Percentiles rank a stretch among this genome's conserved stretches.
These are phyloP conservation scores for Lichina pygmaea DNA, from an alignment of 495 filamentous ascomycete species.

Conservation along the genomic window DNA sequence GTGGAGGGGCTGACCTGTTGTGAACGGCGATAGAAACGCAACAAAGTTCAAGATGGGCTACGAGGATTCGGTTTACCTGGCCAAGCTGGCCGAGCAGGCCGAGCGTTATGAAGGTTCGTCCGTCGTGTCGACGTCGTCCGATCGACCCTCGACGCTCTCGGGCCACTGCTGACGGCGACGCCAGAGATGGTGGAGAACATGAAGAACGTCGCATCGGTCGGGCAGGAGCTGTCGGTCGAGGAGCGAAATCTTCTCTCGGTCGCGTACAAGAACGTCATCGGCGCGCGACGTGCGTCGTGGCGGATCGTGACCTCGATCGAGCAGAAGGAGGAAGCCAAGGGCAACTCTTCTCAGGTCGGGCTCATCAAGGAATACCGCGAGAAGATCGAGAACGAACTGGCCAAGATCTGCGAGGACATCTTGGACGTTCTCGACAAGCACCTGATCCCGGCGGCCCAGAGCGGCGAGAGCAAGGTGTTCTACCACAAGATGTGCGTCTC, in stretches of 20 bases:
- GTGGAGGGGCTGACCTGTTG: too few relatives aligned
- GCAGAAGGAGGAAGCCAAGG: conserved; percentile 99
- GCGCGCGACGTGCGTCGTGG: conserved; percentile 95
- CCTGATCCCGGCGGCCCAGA: conserved; percentile 87
- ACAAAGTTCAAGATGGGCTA: conserved; percentile 50
- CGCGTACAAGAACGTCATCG: conserved; percentile 99
- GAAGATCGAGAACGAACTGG: conserved; percentile 96
- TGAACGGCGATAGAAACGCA: conserved; percentile 4
- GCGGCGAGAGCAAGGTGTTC: conserved; percentile 97
- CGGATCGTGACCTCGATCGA: conserved; percentile 99
- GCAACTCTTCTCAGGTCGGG: conserved; percentile 74
- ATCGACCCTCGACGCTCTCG: neutral
- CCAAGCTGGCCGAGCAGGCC: conserved; percentile 99
- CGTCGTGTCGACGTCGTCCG: neutral
- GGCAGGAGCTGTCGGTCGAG: conserved; percentile 94
- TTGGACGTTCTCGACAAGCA: conserved; percentile 88
- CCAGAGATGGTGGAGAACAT: conserved; percentile 99
- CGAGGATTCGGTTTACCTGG: conserved; percentile 98
- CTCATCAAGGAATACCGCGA: conserved; percentile 99
- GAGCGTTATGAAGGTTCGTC: conserved; percentile 96
- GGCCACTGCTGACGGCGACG: neutral
- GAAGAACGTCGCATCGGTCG: conserved; percentile 92
- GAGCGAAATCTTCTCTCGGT: conserved; percentile 98
- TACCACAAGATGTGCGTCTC: conserved; percentile 93
- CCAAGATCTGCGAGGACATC: conserved; percentile 98